Evolutionary conservation across 805 yeast genomes (phyloP), one percentile per base, ranked within the genome.

Genomic region (Kodamaea laetipori): DNA sequence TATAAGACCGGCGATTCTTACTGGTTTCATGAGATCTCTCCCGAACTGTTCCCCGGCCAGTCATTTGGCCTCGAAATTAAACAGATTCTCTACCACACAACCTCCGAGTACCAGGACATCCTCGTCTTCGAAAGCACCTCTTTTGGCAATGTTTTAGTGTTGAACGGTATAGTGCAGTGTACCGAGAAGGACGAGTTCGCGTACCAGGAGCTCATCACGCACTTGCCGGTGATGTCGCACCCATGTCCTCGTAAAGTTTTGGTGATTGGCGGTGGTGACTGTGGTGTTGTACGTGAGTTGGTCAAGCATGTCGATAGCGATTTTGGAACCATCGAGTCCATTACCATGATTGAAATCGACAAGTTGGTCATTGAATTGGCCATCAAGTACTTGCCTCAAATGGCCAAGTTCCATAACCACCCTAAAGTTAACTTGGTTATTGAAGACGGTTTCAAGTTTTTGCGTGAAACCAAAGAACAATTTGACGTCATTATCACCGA

Each of bases 181-280:
- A 85, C 96, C 0, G 97, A 90, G 61, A 73, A 89, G 46, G 97
- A 90, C 64, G 97, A 90, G 63, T 90, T 87, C 64, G 89, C 96
- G 9, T 90, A 90, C 64, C 97, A 90, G 67, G 97, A 90, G 61
- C 80, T 88, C 82, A 90, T 90, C 49, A 70, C 95, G 2, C 95
- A 90, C 63, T 65, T 88, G 21, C 90, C 97, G 4, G 57, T 90
- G 45, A 81, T 82, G 77, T 68, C 87, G 8, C 97, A 90, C 66
- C 78, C 80, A 3, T 57, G 72, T 32, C 97, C 97, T 1, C 78
- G 77, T 53, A 77, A 74, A 43, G 95, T 89, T 7, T 75, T 90
- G 40, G 94, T 90, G 23, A 86, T 90, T 55, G 97, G 97, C 19
- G 97, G 97, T 18, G 97, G 97, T 33, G 97, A 90, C 63, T 96